Evolutionary conservation across 768 basidiomycete species (phyloP).

Genomic region (Mrakia gelida): DNA sequence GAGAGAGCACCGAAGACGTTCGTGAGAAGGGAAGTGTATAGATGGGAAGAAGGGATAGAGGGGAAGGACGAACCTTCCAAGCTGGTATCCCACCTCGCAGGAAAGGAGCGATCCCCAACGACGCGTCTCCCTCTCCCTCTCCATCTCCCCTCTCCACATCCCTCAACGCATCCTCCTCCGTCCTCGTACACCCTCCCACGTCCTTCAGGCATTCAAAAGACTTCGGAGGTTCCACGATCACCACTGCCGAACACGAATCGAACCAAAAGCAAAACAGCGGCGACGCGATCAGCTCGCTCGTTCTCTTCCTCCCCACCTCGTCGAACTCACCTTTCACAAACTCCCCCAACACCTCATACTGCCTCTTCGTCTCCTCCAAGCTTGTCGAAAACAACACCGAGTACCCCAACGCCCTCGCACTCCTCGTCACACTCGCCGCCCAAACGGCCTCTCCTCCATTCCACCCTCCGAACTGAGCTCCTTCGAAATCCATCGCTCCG

Average conservation of each 20-base stretch:
- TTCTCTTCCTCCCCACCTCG: neutral
- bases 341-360: constrained; percentile 18
- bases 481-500: constrained; percentile 6
- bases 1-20: no score
- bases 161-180: neutral
- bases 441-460: constrained; percentile 21
- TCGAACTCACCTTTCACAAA: constrained; percentile 13
- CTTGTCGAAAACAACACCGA: neutral
- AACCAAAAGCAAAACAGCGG: no score
- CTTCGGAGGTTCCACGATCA: constrained; percentile 5
- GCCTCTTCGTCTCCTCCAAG: constrained; percentile 11
- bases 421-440: neutral
- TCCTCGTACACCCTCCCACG: neutral
- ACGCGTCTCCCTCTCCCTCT: neutral
- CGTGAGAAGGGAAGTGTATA: neutral
- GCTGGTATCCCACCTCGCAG: constrained; percentile 14
- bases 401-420: constrained; percentile 4
- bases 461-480: constrained; percentile 2
- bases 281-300: neutral
- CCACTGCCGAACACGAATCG: neutral
- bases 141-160: neutral
- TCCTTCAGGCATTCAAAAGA: constrained; percentile 4
- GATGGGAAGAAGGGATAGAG: neutral
- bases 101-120: constrained; percentile 2
- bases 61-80: constrained; percentile 8